Percentiles rank a stretch among this genome's conserved stretches.
phyloP scores from a whole-genome alignment of 169 alveolate genomes.

The Plasmodium gonderi region DNA sequence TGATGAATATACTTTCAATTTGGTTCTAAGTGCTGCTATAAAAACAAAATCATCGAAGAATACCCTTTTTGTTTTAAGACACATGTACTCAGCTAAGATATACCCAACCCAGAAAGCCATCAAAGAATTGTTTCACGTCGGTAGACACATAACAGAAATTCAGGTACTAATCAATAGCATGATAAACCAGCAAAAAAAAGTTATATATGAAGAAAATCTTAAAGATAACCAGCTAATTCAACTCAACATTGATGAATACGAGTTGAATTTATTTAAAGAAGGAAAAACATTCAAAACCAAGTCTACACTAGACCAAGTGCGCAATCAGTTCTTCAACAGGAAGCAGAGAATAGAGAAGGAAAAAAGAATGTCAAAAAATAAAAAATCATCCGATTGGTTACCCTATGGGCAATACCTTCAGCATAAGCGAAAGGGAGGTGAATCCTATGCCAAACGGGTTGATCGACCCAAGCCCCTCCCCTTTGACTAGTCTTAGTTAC shows the following conservation, averaged over 20 bases:
- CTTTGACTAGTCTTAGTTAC: not conserved
- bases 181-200: constrained; percentile 79
- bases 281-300: constrained; percentile 43
- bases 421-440: constrained; percentile 84
- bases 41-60: constrained; percentile 77
- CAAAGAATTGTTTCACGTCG: constrained; percentile 82
- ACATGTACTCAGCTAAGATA: constrained; percentile 81
- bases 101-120: constrained; percentile 86
- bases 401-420: constrained; percentile 80
- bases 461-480: constrained; percentile 76
- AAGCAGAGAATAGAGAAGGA: constrained; percentile 48
- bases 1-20: constrained; percentile 24
- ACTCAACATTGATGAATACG: constrained; percentile 82
- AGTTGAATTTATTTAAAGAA: constrained; percentile 68
- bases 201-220: constrained; percentile 70
- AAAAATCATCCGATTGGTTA: constrained; percentile 76
- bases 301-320: constrained; percentile 59
- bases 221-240: constrained; percentile 80
- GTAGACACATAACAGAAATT: constrained; percentile 84
- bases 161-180: constrained; percentile 80
- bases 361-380: constrained; percentile 39
- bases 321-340: constrained; percentile 71
- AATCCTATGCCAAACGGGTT: constrained; percentile 76
- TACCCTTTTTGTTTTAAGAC: constrained; percentile 78
- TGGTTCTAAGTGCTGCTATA: constrained; percentile 47